Evolutionary conservation across 805 yeast genomes (phyloP), one percentile per base, ranked within the genome.

Genomic region (Candida michaelii): DNA sequence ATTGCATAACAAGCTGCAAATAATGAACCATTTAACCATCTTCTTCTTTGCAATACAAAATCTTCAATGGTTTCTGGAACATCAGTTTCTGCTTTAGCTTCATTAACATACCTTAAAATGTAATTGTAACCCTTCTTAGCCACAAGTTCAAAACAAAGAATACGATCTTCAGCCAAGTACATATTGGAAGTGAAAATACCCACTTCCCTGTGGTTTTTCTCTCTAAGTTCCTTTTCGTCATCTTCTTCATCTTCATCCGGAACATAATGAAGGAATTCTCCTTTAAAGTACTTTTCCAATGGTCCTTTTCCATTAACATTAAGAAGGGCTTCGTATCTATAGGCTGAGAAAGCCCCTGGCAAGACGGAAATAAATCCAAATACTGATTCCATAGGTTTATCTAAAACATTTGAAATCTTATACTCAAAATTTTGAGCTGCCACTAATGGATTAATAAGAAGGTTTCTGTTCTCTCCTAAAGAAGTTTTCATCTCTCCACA

Each of bases 381-480:
- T 1, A 84, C 86, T 3, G 95, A 84, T 62, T 91, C 99, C 75
- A 89, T 85, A 0, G 99, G 97, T 63, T 93, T 91, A 68, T 93
- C 98, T 46, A 91, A 71, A 48, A 91, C 88, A 60, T 91, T 93
- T 4, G 97, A 89, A 71, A 89, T 90, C 63, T 93, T 93, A 63
- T 93, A 93, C 61, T 91, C 99, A 62, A 93, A 91, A 63, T 91
- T 91, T 62, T 93, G 98, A 0, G 97, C 95, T 2, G 98, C 97
- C 8, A 91, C 91, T 43, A 91, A 65, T 7, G 99, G 98, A 58
- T 91, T 91, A 12, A 82, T 50, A 33, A 91, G 66, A 27, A 74
- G 57, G 18, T 54, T 54, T 32, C 63, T 63, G 12, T 66, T 63
- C 35, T 69, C 70, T 2, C 98, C 97, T 41, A 90, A 67, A 62